These are phyloP conservation scores for Diplodia sapinea DNA, from an alignment of 2,329 filamentous ascomycete genomes.

Conservation along the genomic window DNA sequence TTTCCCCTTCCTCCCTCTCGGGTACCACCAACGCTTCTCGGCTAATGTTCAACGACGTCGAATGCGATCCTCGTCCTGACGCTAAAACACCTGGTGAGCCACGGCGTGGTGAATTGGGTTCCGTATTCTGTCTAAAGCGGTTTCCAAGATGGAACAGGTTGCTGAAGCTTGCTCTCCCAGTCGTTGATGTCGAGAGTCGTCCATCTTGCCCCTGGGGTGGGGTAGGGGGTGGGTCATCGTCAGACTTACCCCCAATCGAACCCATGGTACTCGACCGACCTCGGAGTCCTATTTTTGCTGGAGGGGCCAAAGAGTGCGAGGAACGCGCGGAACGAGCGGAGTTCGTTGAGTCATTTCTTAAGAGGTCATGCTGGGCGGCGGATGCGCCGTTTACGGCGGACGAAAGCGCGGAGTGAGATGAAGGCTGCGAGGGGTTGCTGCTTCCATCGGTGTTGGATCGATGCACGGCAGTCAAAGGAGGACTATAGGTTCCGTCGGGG, in stretches of 20 bases:
- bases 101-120: constrained; percentile 65
- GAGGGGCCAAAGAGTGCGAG: constrained; percentile 63
- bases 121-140: constrained; percentile 81
- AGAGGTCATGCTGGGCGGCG: constrained; percentile 53
- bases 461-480: constrained; percentile 45
- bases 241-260: constrained; percentile 75
- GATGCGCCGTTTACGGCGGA: constrained; percentile 34
- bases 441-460: constrained; percentile 38
- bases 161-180: constrained; percentile 89
- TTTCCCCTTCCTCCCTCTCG: constrained; percentile 83
- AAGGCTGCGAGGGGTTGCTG: constrained; percentile 49
- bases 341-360: constrained; percentile 65
- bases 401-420: constrained; percentile 60
- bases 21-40: constrained; percentile 75
- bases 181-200: constrained; percentile 80
- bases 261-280: constrained; percentile 89
- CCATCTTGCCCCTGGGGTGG: constrained; percentile 50
- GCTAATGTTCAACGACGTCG: constrained; percentile 79
- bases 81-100: constrained; percentile 66
- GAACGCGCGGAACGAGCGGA: constrained; percentile 70
- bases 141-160: constrained; percentile 79
- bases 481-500: constrained; percentile 48
- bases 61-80: constrained; percentile 76
- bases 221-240: constrained; percentile 71
- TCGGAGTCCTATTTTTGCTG: constrained; percentile 65